Conservation (phyloP, 73 alveolate genomes). For the Tetrahymena elliotti region DNA sequence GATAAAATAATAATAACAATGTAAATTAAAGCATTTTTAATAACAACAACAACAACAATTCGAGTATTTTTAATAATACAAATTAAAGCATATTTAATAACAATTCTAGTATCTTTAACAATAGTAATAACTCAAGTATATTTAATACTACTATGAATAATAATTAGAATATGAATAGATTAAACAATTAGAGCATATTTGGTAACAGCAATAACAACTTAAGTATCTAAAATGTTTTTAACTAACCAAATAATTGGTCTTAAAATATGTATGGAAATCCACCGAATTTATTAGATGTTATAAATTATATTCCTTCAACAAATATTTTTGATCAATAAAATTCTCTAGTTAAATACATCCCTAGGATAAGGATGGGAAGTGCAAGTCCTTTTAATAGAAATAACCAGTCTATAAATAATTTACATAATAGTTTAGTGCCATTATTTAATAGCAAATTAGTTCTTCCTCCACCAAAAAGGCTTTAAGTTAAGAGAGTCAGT, state of each 20-base stretch:
- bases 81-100: neutral
- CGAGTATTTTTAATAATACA: neutral
- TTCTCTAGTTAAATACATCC: neutral
- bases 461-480: neutral
- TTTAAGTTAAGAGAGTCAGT: neutral
- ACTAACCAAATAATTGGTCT: neutral
- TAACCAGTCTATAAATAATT: neutral
- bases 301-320: neutral
- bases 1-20: no score
- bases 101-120: neutral
- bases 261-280: neutral
- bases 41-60: neutral
- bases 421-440: neutral
- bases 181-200: neutral
- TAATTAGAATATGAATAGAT: neutral
- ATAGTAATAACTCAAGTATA: neutral
- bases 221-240: neutral
- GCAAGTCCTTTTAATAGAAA: neutral
- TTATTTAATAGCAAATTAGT: neutral
- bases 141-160: neutral
- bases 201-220: neutral
- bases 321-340: neutral
- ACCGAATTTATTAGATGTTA: neutral
- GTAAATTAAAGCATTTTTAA: no score
- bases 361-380: neutral